phyloP scores from a whole-genome alignment of 805 yeast species.

The Starmera caribaea region DNA sequence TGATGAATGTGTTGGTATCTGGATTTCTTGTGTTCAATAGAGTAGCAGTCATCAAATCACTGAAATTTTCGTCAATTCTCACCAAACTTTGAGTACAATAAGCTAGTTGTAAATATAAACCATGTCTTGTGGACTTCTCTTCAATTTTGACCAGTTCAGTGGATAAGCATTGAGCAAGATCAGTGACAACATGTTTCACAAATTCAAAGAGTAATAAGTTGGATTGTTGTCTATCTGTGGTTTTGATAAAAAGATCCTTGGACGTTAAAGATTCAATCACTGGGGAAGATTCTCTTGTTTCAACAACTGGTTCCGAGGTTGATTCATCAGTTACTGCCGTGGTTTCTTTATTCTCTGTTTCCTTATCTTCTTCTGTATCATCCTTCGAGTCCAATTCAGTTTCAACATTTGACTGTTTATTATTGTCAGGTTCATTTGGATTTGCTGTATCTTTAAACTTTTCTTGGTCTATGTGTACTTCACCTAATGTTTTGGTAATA shows the following conservation, averaged over 20 bases:
- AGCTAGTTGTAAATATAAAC: slow-evolving; percentile 70
- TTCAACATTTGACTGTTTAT: slow-evolving; percentile 15
- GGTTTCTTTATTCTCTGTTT: not conserved
- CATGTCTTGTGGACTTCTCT: slow-evolving; percentile 38
- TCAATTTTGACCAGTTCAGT: slow-evolving; percentile 26
- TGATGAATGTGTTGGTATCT: slow-evolving; percentile 5
- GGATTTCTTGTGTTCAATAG: slow-evolving; percentile 17
- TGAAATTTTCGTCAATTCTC: slow-evolving; percentile 62
- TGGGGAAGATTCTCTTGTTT: too few species aligned
- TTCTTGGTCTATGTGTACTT: slow-evolving; percentile 12
- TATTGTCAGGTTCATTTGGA: slow-evolving; percentile 8
- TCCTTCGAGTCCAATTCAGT: not conserved
- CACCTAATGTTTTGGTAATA: not conserved
- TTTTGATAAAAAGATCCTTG: not conserved
- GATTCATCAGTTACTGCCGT: not conserved
- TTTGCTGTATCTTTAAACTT: slow-evolving; percentile 13
- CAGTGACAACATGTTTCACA: slow-evolving; percentile 22
- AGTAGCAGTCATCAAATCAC: slow-evolving; percentile 37
- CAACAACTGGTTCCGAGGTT: not conserved
- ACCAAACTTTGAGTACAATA: slow-evolving; percentile 85
- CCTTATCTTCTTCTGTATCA: not conserved
- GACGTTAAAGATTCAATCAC: too few species aligned
- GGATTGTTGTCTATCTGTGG: slow-evolving; percentile 7
- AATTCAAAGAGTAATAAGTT: slow-evolving; percentile 27
- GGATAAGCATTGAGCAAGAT: slow-evolving; percentile 21